Evolutionary conservation across 768 basidiomycete genomes (phyloP), one percentile per base, ranked within the genome.

Genomic region (Trametes punicea): DNA sequence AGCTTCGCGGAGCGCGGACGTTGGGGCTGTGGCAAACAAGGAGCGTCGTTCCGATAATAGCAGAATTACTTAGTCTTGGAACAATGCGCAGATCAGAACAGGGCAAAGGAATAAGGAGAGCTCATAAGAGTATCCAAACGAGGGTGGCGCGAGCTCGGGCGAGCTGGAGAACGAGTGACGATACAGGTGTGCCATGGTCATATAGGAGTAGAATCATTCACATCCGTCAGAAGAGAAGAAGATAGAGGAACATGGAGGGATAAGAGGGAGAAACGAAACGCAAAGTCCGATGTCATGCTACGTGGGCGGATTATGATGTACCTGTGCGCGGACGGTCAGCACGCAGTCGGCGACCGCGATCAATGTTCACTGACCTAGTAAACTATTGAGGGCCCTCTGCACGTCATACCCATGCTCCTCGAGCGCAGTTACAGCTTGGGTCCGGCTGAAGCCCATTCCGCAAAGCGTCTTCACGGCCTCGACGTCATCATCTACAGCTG

Each of bases 401-500:
- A 96, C 80, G 68, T 94, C 87, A 65, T 96, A 97, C 52, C 83
- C 85, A 66, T 88, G 77, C 55, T 81, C 84, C 70, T 96, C 95
- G 6, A 98, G 76, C 11, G 95, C 93, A 11, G 79, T 79, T 6
- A 98, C 81, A 0, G 92, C 90, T 67, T 94, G 85, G 15, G 75
- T 70, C 38, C 95, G 81, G 59, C 81, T 85, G 76, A 98, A 98
- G 23, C 96, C 96, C 94, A 98, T 97, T 18, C 79, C 81, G 44
- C 84, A 84, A 36, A 98, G 74, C 66, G 88, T 85, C 65, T 85
- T 89, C 20, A 94, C 88, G 2, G 85, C 74, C 59, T 85, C 84
- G 11, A 85, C 83, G 55, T 93, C 89, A 60, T 88, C 88, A 26
- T 84, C 85, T 11, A 76, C 75, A 11, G 79, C 79, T 1, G 86